Base-by-base conservation (phyloP, 2,329 filamentous ascomycete genomes). In the Plectosphaerella sp. region DNA sequence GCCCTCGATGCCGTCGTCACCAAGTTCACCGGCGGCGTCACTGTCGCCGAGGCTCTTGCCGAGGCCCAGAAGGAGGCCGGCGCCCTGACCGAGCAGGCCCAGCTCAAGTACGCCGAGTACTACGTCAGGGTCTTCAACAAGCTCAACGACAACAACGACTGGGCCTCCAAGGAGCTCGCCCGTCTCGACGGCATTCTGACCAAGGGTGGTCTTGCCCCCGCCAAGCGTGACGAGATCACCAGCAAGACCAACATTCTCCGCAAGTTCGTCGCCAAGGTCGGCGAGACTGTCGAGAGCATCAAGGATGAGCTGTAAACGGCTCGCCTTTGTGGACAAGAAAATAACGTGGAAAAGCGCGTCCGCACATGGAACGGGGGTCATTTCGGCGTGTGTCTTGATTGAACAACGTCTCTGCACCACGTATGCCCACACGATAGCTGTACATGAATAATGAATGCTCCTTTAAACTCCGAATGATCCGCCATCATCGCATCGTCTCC, bases 71-170 rank as follows among this genome's bases (percentile, higher is more conserved):
- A 87, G 74, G 82, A 84, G 55, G 86, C 86, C 20, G 79, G 80
- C 61, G 75, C 72, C 49, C 69, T 94, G 49, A 82, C 87, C 73
- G 85, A 81, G 50, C 68, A 74, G 56, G 75, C 74, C 12, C 75
- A 83, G 70, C 71, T 87, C 70, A 90, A 89, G 77, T 96, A 93
- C 66, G 90, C 90, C 46, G 82, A 92, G 72, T 99, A 99, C 82
- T 97, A 99, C 71, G 78, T 94, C 68, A 90, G 89, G 68, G 91
- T 96, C 51, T 88, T 94, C 55, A 83, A 89, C 68, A 97, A 97
- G 84, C 75, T 94, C 58, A 79, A 76, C 67, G 78, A 86, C 70
- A 95, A 88, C 73, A 79, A 88, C 56, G 86, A 78, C 49, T 97
- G 90, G 66, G 90, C 85, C 47, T 75, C 83, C 66, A 97, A 96